Conservation (phyloP, 805 yeast species). For the Lachancea nothofagi region DNA sequence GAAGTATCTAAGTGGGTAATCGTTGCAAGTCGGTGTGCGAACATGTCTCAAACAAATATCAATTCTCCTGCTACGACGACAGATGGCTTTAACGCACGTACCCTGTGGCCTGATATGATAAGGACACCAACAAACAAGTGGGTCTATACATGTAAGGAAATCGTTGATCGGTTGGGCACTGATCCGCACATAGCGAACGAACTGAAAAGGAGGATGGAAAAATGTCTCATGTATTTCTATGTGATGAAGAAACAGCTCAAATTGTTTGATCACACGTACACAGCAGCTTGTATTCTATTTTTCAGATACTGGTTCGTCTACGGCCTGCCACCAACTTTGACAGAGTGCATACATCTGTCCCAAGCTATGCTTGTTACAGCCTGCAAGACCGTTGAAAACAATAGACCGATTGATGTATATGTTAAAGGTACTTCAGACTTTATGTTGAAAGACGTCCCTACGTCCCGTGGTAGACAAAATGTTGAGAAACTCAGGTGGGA, state of each 20-base stretch:
- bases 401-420: constrained; percentile 33
- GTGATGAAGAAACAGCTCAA: constrained; percentile 32
- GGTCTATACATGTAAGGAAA: constrained; percentile 27
- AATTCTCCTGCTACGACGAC: constrained; percentile 6
- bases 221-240: constrained; percentile 32
- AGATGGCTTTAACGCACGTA: constrained; percentile 24
- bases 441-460: constrained; percentile 18
- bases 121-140: constrained; percentile 29
- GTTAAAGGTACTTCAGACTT: constrained; percentile 31
- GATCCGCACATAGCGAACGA: constrained; percentile 20
- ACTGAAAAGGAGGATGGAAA: constrained; percentile 31
- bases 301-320: constrained; percentile 33
- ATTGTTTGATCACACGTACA: constrained; percentile 33
- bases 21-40: too few species aligned
- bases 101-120: constrained; percentile 34
- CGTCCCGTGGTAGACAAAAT: constrained; percentile 21
- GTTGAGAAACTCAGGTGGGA: constrained; percentile 35
- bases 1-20: too few species aligned
- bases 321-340: constrained; percentile 26
- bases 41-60: constrained; percentile 1
- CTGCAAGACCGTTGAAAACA: constrained; percentile 34
- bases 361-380: constrained; percentile 34
- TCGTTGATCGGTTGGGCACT: constrained; percentile 28
- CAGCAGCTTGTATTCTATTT: constrained; percentile 32
- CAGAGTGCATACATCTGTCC: constrained; percentile 30